Evolutionary conservation across 352 stramenopile genomes (phyloP), one percentile per base, ranked within the genome.

Genomic region (Lagenidium sp.): DNA sequence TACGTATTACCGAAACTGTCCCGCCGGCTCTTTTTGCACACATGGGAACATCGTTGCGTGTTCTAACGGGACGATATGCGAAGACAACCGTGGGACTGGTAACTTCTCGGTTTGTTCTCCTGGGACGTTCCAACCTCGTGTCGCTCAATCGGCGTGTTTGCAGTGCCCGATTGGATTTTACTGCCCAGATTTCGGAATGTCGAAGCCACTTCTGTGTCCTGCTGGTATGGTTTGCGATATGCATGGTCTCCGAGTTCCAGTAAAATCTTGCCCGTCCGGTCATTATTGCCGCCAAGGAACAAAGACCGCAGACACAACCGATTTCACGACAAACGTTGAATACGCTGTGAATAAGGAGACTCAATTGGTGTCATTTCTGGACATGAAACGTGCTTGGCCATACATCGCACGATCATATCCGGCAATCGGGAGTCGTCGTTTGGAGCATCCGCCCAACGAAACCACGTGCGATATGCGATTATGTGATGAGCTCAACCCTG

Each of bases 21-120:
- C 67, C 25, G 41, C 35, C 0, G 81, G 78, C 12, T 53, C 70
- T 15, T 93, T 78, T 47, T 95, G 72, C 42, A 47, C 54, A 2
- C 63, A 64, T 29, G 52, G 63, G 13, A 73, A 78, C 43, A 60
- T 93, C 28, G 41, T 73, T 10, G 43, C 66, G 21, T 89, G 71
- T 57, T 90, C 93, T 12, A 97, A 96, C 40, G 94, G 92, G 15
- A 97, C 94, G 0, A 80, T 70, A 7, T 83, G 66, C 28, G 60
- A 68, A 21, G 24, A 51, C 0, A 42, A 63, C 20, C 55, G 47
- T 25, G 46, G 25, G 3, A 52, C 46, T 15, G 53, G 75, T 2
- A 99, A 98, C 54, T 97, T 98, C 49, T 96, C 95, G 12, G 53
- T 98, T 6, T 99, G 95, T 46, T 28, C 75, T 2, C 88, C 94